Percentiles rank a stretch among this genome's conserved stretches.
Conservation (phyloP, 345 rosid genomes). For the Pugionium cornutum region DNA sequence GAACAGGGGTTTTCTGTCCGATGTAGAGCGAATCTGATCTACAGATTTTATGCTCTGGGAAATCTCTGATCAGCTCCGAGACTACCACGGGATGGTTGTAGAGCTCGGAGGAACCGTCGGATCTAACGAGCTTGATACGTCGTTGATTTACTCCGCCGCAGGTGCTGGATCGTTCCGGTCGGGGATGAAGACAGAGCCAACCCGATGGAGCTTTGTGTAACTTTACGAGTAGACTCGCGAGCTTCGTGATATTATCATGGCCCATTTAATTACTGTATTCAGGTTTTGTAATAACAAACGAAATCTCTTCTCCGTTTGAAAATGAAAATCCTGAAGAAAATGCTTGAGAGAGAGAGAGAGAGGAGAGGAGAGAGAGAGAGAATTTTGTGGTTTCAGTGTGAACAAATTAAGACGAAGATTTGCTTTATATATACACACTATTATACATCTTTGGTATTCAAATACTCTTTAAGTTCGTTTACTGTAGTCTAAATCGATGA, state of each 20-base stretch:
- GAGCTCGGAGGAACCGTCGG: conserved; percentile 62
- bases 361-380: not conserved
- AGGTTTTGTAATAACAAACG: not conserved
- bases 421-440: conserved; percentile 29
- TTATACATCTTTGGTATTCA: not conserved
- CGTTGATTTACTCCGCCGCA: not conserved
- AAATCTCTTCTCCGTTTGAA: conserved; percentile 9
- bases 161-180: conserved; percentile 16
- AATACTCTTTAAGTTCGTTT: no score
- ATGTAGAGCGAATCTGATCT: conserved; percentile 76
- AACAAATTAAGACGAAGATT: conserved; percentile 31
- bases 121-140: conserved; percentile 60
- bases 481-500: no score
- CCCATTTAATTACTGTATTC: conserved; percentile 30
- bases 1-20: conserved; percentile 73
- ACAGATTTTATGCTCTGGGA: conserved; percentile 79
- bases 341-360: not conserved
- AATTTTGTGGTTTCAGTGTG: conserved; percentile 21
- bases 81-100: conserved; percentile 59
- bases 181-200: conserved; percentile 39
- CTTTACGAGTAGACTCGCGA: conserved; percentile 37
- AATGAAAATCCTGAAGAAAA: conserved; percentile 18
- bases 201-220: conserved; percentile 35
- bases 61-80: conserved; percentile 59
- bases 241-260: conserved; percentile 34